phyloP scores from a whole-genome alignment of 164 flowering plant species.

The Vitis rotundifolia region DNA sequence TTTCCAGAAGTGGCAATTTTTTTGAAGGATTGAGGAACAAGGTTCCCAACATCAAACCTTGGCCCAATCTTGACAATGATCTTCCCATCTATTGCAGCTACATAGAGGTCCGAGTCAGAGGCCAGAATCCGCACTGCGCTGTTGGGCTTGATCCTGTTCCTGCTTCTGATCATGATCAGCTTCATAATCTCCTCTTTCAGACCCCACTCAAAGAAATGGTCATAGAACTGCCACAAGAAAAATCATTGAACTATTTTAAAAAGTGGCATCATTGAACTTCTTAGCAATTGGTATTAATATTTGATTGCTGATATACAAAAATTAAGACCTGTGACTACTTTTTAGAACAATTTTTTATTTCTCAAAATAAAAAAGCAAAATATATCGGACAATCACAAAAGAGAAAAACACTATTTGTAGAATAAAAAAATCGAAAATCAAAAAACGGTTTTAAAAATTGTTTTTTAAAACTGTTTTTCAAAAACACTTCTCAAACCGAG shows the following conservation, averaged over 20 bases:
- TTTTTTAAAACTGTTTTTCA: too few species aligned
- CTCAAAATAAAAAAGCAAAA: too few species aligned
- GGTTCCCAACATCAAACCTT: slow-evolving; percentile 52
- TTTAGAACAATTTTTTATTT: too few species aligned
- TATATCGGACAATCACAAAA: too few species aligned
- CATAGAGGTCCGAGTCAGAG: slow-evolving; percentile 58
- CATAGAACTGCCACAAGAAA: slow-evolving; percentile 66
- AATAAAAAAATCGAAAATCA: background rate
- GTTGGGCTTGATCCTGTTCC: slow-evolving; percentile 47
- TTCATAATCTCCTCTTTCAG: slow-evolving; percentile 56
- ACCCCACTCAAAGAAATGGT: slow-evolving; percentile 75
- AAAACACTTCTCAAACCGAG: too few species aligned
- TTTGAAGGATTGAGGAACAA: slow-evolving; percentile 50
- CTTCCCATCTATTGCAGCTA: slow-evolving; percentile 61
- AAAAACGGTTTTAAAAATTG: background rate
- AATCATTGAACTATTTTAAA: too few species aligned
- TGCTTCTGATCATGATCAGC: slow-evolving; percentile 40
- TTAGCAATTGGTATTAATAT: too few species aligned
- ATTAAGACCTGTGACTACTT: too few species aligned
- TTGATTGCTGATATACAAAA: too few species aligned
- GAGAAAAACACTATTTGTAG: too few species aligned
- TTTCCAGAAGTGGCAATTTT: slow-evolving; percentile 49
- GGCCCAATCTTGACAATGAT: slow-evolving; percentile 68
- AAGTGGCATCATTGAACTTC: too few species aligned
- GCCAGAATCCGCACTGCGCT: slow-evolving; percentile 55